A percentile compares a stretch with the other conserved stretches of the same genome.
phyloP scores from a whole-genome alignment of 108 stramenopile genomes.

The Cyclotella baltica region DNA sequence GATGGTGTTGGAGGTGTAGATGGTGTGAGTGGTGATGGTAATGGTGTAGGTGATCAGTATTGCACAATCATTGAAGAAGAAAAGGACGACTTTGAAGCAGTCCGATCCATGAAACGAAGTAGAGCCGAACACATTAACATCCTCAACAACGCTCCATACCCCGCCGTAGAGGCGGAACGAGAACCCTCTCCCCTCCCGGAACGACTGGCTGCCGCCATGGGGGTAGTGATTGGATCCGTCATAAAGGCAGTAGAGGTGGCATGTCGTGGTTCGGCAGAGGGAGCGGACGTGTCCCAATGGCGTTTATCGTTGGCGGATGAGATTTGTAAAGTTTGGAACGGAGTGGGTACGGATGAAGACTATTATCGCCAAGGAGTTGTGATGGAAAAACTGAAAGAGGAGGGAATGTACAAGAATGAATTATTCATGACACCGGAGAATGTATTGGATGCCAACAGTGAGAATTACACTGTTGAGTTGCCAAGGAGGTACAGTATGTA shows the following conservation, averaged over 20 bases:
- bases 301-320: constrained; percentile 80
- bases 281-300: constrained; percentile 85
- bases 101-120: constrained; percentile 56
- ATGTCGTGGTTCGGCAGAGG: constrained; percentile 78
- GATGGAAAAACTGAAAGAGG: constrained; percentile 4
- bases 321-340: constrained; percentile 72
- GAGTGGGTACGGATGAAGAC: constrained; percentile 63
- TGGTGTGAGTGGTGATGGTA: constrained; percentile 20
- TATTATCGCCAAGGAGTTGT: constrained; percentile 50
- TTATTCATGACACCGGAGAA: constrained; percentile 44
- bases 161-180: neutral
- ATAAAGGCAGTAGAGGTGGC: constrained; percentile 72
- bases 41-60: neutral
- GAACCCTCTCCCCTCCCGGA: constrained; percentile 63
- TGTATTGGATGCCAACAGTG: constrained; percentile 38
- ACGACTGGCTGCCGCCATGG: constrained; percentile 76
- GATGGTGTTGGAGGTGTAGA: constrained; percentile 22
- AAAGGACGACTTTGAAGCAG: constrained; percentile 70
- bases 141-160: constrained; percentile 20
- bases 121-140: constrained; percentile 37
- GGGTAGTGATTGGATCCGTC: constrained; percentile 78
- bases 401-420: neutral
- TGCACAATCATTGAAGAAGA: constrained; percentile 25
- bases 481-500: constrained; percentile 64
- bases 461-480: constrained; percentile 28